These are phyloP conservation scores for Termitomyces sp. DNA, from an alignment of 768 basidiomycete species.

Conservation along the genomic window DNA sequence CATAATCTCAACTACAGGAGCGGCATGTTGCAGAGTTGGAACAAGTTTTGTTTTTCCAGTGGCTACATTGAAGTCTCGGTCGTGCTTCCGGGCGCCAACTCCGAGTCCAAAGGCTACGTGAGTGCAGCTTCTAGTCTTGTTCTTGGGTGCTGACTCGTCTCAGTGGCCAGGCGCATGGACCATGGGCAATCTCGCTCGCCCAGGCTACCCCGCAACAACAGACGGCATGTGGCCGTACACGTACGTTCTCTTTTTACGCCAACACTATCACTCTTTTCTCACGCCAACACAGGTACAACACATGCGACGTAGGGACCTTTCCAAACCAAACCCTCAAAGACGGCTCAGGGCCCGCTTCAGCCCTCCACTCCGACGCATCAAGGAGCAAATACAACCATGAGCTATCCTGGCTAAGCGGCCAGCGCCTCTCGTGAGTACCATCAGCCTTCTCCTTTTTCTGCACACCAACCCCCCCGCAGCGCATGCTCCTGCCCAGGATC, in stretches of 20 bases:
- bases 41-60: conserved; percentile 83
- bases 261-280: neutral
- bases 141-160: neutral
- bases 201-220: conserved; percentile 76
- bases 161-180: conserved; percentile 89
- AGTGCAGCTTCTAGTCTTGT: conserved; percentile 18
- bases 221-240: conserved; percentile 88
- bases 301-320: conserved; percentile 77
- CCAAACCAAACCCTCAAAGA: conserved; percentile 63
- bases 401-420: conserved; percentile 76
- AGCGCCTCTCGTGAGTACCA: conserved; percentile 60
- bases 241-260: conserved; percentile 28
- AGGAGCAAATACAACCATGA: conserved; percentile 50
- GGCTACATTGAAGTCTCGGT: conserved; percentile 75
- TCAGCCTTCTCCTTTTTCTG: neutral
- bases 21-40: conserved; percentile 88
- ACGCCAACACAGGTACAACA: conserved; percentile 40
- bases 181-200: conserved; percentile 82
- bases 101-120: conserved; percentile 47
- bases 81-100: conserved; percentile 56
- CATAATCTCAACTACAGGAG: conserved; percentile 63
- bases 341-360: conserved; percentile 55
- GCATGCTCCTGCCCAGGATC: conserved; percentile 74
- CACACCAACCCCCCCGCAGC: conserved; percentile 26
- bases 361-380: conserved; percentile 48